These are phyloP conservation scores for Hypomyces rosellus DNA, from an alignment of 2,329 filamentous ascomycete genomes.

Conservation along the genomic window DNA sequence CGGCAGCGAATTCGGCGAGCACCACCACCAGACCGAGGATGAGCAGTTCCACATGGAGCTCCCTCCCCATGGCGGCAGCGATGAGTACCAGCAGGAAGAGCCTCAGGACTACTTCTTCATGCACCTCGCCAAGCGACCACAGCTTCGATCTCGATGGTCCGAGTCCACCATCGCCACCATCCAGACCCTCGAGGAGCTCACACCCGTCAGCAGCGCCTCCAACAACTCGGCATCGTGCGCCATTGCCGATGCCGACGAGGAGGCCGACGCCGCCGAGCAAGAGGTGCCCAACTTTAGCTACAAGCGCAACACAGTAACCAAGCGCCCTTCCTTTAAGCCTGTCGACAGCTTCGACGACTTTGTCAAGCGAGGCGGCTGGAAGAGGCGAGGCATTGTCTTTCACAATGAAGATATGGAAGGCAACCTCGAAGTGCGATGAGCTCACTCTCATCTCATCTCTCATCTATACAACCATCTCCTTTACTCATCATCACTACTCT, in stretches of 20 bases:
- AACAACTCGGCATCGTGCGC: slow-evolving; percentile 11
- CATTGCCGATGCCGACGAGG: slow-evolving; percentile 18
- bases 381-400: slow-evolving; percentile 37
- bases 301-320: slow-evolving; percentile 23
- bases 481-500: neutral
- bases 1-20: slow-evolving; percentile 19
- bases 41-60: slow-evolving; percentile 22
- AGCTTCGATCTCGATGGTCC: slow-evolving; percentile 35
- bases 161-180: slow-evolving; percentile 34
- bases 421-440: neutral
- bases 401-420: slow-evolving; percentile 23
- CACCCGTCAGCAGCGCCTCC: slow-evolving; percentile 7
- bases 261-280: slow-evolving; percentile 19
- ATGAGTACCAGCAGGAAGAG: slow-evolving; percentile 19
- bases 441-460: neutral
- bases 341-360: slow-evolving; percentile 36
- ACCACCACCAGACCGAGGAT: slow-evolving; percentile 13
- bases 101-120: slow-evolving; percentile 30
- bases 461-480: neutral
- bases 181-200: slow-evolving; percentile 20
- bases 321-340: slow-evolving; percentile 32
- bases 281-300: slow-evolving; percentile 30
- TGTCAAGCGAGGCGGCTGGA: slow-evolving; percentile 38
- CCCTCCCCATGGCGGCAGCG: slow-evolving; percentile 23
- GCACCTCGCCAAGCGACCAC: slow-evolving; percentile 23